Base-by-base conservation (phyloP, 1,139 yeast genomes). In the Magnusiomyces tetraspermus region DNA sequence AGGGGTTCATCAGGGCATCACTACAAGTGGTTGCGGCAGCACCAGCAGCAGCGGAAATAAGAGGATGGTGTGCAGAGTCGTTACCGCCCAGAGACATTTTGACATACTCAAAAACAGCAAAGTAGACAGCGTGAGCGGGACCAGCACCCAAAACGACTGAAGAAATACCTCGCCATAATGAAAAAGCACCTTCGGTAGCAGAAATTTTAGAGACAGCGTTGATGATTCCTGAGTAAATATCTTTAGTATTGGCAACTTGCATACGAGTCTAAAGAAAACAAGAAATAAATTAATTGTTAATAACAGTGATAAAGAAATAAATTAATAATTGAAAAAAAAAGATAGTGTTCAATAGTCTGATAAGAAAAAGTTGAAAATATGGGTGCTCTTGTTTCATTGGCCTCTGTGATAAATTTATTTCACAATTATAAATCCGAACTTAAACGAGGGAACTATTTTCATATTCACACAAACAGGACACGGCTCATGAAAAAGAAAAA, bases 101-200 rank as follows among this genome's bases (percentile, higher is more conserved):
- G 55, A 92, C 78, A 48, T 83, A 77, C 70, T 92, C 99, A 70
- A 90, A 94, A 6, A 95, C 96, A n/a, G 92, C 85, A 69, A 90
- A 92, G 71, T 94, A 94, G 17, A 94, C 86, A 1, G 98, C 98
- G 71, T 92, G 99, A 10, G 98, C 97, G 1, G 99, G 99, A 3
- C 98, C 99, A n/a, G 99, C 97, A 45, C 99, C 99, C 58, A 92
- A 67, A 11, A 90, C 82, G 58, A 94, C 96, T 1, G 96, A 86
- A 17, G 92, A 83, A 36, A 92, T 89, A 55, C 99, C 99, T 65
- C 95, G 76, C 96, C 97, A 92, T 46, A 90, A 77, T 1, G 96
- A 86, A 55, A 80, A 68, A 2, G 94, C 86, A 1, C 98, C 98
- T 68, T 92, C 98, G n/a, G 85, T 76, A 17, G 96, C 79, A 21